Conservation (phyloP, 495 filamentous ascomycete genomes). For the Penicillium coprophilum region DNA sequence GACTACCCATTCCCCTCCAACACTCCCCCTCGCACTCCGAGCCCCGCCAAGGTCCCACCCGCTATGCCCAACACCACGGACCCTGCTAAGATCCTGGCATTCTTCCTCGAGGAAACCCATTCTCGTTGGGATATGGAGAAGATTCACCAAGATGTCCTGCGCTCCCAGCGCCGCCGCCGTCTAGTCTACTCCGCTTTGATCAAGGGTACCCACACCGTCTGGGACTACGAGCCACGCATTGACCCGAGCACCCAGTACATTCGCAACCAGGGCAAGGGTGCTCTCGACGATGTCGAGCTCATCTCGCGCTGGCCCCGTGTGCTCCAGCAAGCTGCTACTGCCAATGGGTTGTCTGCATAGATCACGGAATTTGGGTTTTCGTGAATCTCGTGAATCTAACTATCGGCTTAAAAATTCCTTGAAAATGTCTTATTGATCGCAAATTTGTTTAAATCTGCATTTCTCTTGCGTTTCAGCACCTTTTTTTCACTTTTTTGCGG, state of each 20-base stretch:
- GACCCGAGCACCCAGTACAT: slow-evolving; percentile 71
- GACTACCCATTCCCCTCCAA: slow-evolving; percentile 41
- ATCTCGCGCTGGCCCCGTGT: slow-evolving; percentile 51
- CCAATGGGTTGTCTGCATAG: slow-evolving; percentile 23
- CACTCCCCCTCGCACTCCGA: slow-evolving; percentile 43
- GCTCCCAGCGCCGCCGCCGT: slow-evolving; percentile 68
- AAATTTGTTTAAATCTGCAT: not conserved
- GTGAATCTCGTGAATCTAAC: not conserved
- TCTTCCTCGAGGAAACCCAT: slow-evolving; percentile 64
- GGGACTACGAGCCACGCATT: slow-evolving; percentile 75
- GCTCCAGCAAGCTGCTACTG: slow-evolving; percentile 39
- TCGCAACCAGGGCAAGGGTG: slow-evolving; percentile 49
- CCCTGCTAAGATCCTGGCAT: slow-evolving; percentile 47
- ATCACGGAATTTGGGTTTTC: not conserved
- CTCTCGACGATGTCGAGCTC: slow-evolving; percentile 46
- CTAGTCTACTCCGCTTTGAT: slow-evolving; percentile 74
- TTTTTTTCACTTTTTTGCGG: slow-evolving; percentile 2
- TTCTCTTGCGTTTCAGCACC: slow-evolving; percentile 11
- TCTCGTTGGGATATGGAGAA: slow-evolving; percentile 70
- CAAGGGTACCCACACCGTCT: slow-evolving; percentile 64
- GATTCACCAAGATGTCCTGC: slow-evolving; percentile 67
- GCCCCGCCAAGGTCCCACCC: slow-evolving; percentile 32
- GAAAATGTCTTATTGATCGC: not conserved
- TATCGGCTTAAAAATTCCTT: not conserved
- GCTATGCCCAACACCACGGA: slow-evolving; percentile 42